Conservation (phyloP, 202 grass and related monocot species). For the Miscanthus sacchariflorus region DNA sequence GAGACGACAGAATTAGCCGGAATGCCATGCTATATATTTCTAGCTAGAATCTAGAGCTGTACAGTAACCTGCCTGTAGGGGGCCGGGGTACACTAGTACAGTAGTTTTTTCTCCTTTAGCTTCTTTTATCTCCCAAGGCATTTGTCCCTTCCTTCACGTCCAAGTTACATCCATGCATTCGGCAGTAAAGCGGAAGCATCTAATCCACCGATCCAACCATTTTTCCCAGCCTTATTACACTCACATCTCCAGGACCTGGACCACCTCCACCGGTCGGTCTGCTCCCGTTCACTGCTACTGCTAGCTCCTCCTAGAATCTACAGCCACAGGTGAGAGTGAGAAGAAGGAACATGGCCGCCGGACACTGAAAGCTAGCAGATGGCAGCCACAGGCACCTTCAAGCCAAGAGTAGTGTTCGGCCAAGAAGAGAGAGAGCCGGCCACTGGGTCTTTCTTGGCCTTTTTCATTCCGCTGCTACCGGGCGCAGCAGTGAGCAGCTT, state of each 20-base stretch:
- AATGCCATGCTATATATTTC: not conserved
- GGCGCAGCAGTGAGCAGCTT: too few species aligned
- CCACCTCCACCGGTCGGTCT: slow-evolving; percentile 17
- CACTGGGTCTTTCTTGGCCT: too few species aligned
- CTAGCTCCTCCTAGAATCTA: not conserved
- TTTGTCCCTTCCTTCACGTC: slow-evolving; percentile 59
- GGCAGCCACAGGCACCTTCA: too few species aligned
- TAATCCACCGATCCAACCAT: slow-evolving; percentile 19
- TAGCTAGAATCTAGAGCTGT: not conserved
- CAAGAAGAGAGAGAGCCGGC: too few species aligned
- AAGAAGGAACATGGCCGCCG: not conserved
- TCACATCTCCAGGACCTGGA: not conserved
- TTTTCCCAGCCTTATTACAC: slow-evolving; percentile 21
- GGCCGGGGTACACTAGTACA: not conserved
- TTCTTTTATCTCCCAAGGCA: slow-evolving; percentile 35
- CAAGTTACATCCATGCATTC: slow-evolving; percentile 44
- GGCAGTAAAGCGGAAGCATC: slow-evolving; percentile 66
- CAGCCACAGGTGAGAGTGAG: not conserved
- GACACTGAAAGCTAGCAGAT: slow-evolving; percentile 14
- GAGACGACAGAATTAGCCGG: not conserved
- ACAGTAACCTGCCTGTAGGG: not conserved
- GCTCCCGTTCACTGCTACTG: not conserved
- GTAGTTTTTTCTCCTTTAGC: not conserved
- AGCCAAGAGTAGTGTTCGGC: too few species aligned
- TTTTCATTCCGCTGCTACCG: too few species aligned